A percentile compares a stretch with the other conserved stretches of the same genome.
Evolutionary conservation across 2,329 filamentous ascomycete genomes (phyloP).

Genomic region (Penicillium sp.): DNA sequence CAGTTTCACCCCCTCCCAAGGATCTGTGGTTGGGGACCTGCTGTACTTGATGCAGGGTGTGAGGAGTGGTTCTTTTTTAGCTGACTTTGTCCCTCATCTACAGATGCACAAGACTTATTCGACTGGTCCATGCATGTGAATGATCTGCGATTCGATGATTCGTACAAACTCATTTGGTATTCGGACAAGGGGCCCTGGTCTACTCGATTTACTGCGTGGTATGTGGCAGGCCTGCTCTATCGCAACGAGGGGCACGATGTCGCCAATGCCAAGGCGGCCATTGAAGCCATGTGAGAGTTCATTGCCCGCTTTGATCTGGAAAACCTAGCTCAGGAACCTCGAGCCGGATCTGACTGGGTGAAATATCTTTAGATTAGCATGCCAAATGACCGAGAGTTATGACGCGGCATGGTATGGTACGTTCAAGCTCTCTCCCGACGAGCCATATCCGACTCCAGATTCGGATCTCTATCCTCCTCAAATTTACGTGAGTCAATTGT

Average conservation of each 20-base stretch:
- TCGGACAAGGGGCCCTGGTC: slow-evolving; percentile 50
- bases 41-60: too few relatives aligned
- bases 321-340: too few relatives aligned
- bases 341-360: too few relatives aligned
- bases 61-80: too few relatives aligned
- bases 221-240: slow-evolving; percentile 53
- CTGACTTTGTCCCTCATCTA: not conserved
- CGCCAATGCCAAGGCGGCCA: slow-evolving; percentile 48
- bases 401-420: slow-evolving; percentile 43
- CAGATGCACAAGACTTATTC: slow-evolving; percentile 37
- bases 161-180: slow-evolving; percentile 48
- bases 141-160: slow-evolving; percentile 51
- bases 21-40: too few relatives aligned
- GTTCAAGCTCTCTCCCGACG: slow-evolving; percentile 37
- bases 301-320: too few relatives aligned
- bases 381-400: slow-evolving; percentile 10
- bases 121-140: slow-evolving; percentile 51
- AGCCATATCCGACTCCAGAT: slow-evolving; percentile 48
- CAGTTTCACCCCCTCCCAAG: too few relatives aligned
- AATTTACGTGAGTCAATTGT: slow-evolving; percentile 9
- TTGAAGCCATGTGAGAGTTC: slow-evolving; percentile 47
- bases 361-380: slow-evolving; percentile 1
- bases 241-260: slow-evolving; percentile 49
- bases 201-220: slow-evolving; percentile 54
- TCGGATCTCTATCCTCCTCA: slow-evolving; percentile 43